Conservation (phyloP, 2,329 filamentous ascomycete species). For the Penicillium decumbens region DNA sequence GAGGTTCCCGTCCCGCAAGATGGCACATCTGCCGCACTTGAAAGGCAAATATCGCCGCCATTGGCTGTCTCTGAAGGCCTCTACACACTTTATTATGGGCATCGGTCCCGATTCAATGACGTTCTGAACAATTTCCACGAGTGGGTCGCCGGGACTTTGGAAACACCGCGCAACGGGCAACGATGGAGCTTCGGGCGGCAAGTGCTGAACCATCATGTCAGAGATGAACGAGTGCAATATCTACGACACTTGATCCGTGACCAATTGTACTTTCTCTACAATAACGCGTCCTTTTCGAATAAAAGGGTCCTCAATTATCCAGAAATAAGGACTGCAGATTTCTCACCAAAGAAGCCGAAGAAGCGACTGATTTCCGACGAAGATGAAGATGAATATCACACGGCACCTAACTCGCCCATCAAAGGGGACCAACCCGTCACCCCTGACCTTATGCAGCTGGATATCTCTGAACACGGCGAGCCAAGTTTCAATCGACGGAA, state of each 20-base stretch:
- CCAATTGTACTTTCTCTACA: slow-evolving; percentile 12
- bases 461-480: neutral
- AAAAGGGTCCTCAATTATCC: neutral
- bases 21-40: slow-evolving; percentile 17
- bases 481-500: neutral
- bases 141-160: slow-evolving; percentile 15
- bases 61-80: slow-evolving; percentile 29
- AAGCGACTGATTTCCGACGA: slow-evolving; percentile 5
- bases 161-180: neutral
- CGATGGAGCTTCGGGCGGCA: slow-evolving; percentile 1
- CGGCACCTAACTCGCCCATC: slow-evolving; percentile 29
- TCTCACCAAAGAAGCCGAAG: slow-evolving; percentile 8
- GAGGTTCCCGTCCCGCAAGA: slow-evolving; percentile 28
- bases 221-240: slow-evolving; percentile 25
- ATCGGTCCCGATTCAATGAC: slow-evolving; percentile 17
- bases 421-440: slow-evolving; percentile 7
- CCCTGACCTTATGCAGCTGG: neutral
- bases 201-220: slow-evolving; percentile 18
- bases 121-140: slow-evolving; percentile 33
- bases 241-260: slow-evolving; percentile 30
- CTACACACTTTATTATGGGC: slow-evolving; percentile 29
- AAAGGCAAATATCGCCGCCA: slow-evolving; percentile 13
- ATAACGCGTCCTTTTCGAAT: neutral
- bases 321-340: neutral
- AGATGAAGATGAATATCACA: slow-evolving; percentile 28